phyloP scores from a whole-genome alignment of 345 rosid genomes.

The Cardamine occulta region DNA sequence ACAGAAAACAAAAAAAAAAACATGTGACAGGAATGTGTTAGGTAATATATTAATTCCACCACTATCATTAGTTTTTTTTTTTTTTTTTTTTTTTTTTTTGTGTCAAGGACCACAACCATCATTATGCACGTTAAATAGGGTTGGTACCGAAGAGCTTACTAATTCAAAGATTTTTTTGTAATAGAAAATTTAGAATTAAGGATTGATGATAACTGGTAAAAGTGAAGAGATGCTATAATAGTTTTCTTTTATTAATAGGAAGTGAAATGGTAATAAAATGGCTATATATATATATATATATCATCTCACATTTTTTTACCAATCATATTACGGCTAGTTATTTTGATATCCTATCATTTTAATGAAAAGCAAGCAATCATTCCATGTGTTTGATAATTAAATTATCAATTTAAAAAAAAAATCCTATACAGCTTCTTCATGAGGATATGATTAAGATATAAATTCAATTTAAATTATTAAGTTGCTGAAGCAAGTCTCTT shows the following conservation, averaged over 20 bases:
- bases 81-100: too few species aligned
- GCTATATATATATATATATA: too few species aligned
- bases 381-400: not conserved
- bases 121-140: slow-evolving; percentile 7
- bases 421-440: not conserved
- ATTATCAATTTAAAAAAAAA: not conserved
- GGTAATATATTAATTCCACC: slow-evolving; percentile 6
- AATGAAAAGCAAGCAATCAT: not conserved
- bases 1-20: not conserved
- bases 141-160: not conserved
- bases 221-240: too few species aligned
- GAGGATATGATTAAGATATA: not conserved
- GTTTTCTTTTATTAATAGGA: not conserved
- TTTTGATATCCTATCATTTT: not conserved
- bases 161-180: not conserved
- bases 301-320: not conserved
- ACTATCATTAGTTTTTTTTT: not conserved
- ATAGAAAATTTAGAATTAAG: too few species aligned
- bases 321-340: not conserved
- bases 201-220: too few species aligned
- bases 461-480: not conserved
- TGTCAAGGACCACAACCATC: not conserved
- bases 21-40: slow-evolving; percentile 29
- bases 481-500: not conserved
- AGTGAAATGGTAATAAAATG: not conserved